Evolutionary conservation across 192 early-diverging fungal genomes (phyloP).

Genomic region (Backusella westeae): DNA sequence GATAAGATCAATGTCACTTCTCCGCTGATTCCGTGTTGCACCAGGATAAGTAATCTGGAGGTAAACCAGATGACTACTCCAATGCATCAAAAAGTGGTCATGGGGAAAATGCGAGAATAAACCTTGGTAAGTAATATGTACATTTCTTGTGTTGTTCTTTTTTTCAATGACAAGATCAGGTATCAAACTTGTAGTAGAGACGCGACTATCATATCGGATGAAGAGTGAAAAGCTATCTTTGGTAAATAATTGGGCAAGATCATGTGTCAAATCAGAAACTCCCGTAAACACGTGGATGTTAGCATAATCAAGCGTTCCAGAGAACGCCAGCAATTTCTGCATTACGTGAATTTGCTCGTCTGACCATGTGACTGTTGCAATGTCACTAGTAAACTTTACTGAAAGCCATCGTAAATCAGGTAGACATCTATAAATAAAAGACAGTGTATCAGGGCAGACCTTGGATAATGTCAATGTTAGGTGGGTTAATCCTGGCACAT

Average conservation of each 20-base stretch:
- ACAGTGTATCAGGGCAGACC: neutral
- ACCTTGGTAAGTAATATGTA: neutral
- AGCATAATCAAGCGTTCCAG: neutral
- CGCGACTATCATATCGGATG: neutral
- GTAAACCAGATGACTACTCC: neutral
- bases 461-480: neutral
- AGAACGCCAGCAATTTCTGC: neutral
- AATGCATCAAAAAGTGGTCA: neutral
- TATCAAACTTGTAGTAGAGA: neutral
- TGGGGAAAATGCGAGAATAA: neutral
- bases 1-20: neutral
- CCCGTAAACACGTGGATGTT: neutral
- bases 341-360: neutral
- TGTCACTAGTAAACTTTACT: neutral
- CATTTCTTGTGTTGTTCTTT: neutral
- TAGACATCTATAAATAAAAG: neutral
- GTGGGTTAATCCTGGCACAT: neutral
- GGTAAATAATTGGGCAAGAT: neutral
- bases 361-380: neutral
- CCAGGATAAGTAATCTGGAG: neutral
- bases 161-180: neutral
- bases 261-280: neutral
- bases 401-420: neutral
- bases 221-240: neutral
- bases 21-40: neutral